Base-by-base conservation (phyloP, 2,329 filamentous ascomycete genomes). In the Fonsecaea erecta region DNA sequence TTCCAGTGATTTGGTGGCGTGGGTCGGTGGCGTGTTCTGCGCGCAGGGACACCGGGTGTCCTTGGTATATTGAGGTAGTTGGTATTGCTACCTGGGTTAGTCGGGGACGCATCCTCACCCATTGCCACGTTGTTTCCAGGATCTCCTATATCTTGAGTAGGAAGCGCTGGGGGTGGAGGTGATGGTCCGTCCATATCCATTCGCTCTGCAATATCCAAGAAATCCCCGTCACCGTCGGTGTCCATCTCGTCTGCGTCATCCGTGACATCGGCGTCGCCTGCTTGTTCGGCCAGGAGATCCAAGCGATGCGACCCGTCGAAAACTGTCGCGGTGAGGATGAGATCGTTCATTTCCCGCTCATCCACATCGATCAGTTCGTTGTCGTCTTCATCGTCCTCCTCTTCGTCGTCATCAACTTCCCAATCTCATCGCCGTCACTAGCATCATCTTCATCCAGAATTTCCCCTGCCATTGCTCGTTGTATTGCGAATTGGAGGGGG, bases 141-240 rank as follows among this genome's bases (percentile, higher is more conserved):
- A n/a, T 63, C 60, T 21, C 26, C 37, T 6, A 61, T 51, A 56
- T 54, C 64, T 28, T 59, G 55, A 21, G 56, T 28, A 48, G 61
- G 84, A 34, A 87, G 86, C 26, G 88, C 88, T 6, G 89, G 89
- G 0, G 87, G 85, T 6, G 85, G 86, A 3, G 85, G 84, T 52
- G 88, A 86, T 52, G 87, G 84, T 75, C 93, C 92, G 21, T 90
- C 90, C 60, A 90, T 90, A 73, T 92, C 83, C 16, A 92, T 92
- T 32, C 91, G 90, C 76, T 95, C 91, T 69, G 90, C 86, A 60
- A 88, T 85, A 74, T 93, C 91, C 52, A 92, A 81, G 30, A 89
- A 87, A 68, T 90, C 87, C 32, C 91, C 89, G 32, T 80, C 80
- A 60, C 82, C 80, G 48, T 78, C 79, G 68, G 81, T 80, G 52